Base-by-base conservation (phyloP, 352 stramenopile genomes). In the Aphanomyces cochlioides region DNA sequence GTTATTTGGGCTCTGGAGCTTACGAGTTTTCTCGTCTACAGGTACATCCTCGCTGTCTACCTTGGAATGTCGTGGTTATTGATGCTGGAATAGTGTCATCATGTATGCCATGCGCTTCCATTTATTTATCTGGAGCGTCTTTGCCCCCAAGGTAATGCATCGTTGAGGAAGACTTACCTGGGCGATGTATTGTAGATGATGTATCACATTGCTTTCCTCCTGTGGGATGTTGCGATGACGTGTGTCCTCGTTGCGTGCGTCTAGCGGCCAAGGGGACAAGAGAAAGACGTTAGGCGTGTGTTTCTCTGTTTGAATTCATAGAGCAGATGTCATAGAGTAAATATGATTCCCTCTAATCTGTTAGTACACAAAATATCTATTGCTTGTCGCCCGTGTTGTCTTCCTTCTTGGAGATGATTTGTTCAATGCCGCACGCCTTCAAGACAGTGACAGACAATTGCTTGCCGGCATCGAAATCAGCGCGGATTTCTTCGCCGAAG, bases 361-460 rank as follows among this genome's bases (percentile, higher is more conserved):
- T 58, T 58, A 58, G 28, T 36, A 36, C 50, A 19, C 50, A 58
- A 58, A 58, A 58, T 58, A 58, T 58, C 50, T 58, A 58, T 21
- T 50, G 10, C 43, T 58, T 58, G 50, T 56, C 38, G 56, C 39
- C 38, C n/a, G 67, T 75, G 61, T 83, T 80, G 84, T 95, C 87
- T 78, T 98, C 93, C 89, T 98, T 98, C 93, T 99, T 99, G 67
- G 90, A 85, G 80, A 99, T 90, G 76, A 99, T 94, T 85, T 99
- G 95, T 87, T 99, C 96, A 78, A 92, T 97, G 76, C 96, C 97
- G 77, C 98, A 98, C 72, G 97, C 96, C 78, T 93, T 90, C 73
- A 99, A 86, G 41, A 99, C 96, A 67, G 95, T 97, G 36, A 99
- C 80, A 63, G 94, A 88, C 74, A 99, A 92, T 76, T 96, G 88